phyloP scores from a whole-genome alignment of 441 rosid species.

The Pelargonium fulgidum region DNA sequence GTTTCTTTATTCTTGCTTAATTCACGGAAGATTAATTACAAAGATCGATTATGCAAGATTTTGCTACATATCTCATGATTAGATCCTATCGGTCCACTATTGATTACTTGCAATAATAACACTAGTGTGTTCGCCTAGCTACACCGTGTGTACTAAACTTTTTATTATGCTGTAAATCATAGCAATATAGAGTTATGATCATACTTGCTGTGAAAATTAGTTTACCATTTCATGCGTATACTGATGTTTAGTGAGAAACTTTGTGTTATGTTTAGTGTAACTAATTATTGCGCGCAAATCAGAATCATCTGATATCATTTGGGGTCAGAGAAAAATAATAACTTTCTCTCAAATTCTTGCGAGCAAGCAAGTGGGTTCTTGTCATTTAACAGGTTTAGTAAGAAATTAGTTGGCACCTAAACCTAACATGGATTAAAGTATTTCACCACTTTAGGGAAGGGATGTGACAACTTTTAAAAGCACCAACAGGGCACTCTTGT shows the following conservation, averaged over 20 bases:
- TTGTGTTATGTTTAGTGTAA: not conserved
- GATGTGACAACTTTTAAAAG: not conserved
- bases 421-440: not conserved
- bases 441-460: not conserved
- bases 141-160: constrained; percentile 10
- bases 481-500: constrained; percentile 21
- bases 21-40: constrained; percentile 27
- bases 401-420: not conserved
- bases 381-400: constrained; percentile 3
- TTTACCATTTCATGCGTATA: constrained; percentile 12
- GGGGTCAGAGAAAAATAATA: constrained; percentile 15
- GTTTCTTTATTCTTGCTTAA: constrained; percentile 1
- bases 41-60: constrained; percentile 25
- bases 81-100: constrained; percentile 23
- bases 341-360: not conserved
- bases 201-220: constrained; percentile 28
- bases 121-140: not conserved
- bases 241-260: constrained; percentile 25
- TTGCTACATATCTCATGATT: constrained; percentile 34
- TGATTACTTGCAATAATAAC: constrained; percentile 7
- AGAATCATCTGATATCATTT: constrained; percentile 4
- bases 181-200: constrained; percentile 28
- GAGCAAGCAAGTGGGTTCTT: not conserved
- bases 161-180: constrained; percentile 10
- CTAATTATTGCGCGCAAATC: not conserved